Evolutionary conservation across 306 rosid species (phyloP).

Genomic region (Oemleria cerasiformis): DNA sequence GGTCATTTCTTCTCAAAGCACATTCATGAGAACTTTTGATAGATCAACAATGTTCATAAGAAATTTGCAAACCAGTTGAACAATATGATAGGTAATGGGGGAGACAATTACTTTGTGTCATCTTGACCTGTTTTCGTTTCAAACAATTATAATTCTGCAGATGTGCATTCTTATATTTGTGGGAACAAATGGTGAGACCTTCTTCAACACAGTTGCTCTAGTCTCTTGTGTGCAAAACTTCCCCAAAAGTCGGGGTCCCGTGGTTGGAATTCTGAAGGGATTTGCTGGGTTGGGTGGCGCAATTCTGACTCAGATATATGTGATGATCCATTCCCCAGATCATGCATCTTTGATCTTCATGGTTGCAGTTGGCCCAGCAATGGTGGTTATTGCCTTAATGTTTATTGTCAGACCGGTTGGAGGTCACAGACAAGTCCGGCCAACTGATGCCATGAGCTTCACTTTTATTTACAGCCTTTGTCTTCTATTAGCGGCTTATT

Average conservation of each 20-base stretch:
- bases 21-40: not conserved
- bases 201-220: slow-evolving; percentile 87
- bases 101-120: not conserved
- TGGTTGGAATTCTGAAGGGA: slow-evolving; percentile 93
- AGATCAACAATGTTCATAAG: not conserved
- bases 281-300: slow-evolving; percentile 96
- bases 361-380: slow-evolving; percentile 81
- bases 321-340: slow-evolving; percentile 61
- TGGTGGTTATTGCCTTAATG: slow-evolving; percentile 72
- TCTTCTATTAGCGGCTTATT: slow-evolving; percentile 78
- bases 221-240: slow-evolving; percentile 93
- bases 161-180: slow-evolving; percentile 79
- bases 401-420: slow-evolving; percentile 80
- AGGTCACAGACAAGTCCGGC: slow-evolving; percentile 75
- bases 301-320: slow-evolving; percentile 84
- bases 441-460: slow-evolving; percentile 58
- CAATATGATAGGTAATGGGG: not conserved
- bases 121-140: slow-evolving; percentile 4
- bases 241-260: slow-evolving; percentile 90
- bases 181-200: slow-evolving; percentile 95
- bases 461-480: slow-evolving; percentile 68
- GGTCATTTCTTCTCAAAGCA: not conserved
- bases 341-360: slow-evolving; percentile 75
- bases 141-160: slow-evolving; percentile 51
- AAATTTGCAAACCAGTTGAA: not conserved